phyloP scores from a whole-genome alignment of 1,284 basidiomycete genomes.

The Ustilago tritici region DNA sequence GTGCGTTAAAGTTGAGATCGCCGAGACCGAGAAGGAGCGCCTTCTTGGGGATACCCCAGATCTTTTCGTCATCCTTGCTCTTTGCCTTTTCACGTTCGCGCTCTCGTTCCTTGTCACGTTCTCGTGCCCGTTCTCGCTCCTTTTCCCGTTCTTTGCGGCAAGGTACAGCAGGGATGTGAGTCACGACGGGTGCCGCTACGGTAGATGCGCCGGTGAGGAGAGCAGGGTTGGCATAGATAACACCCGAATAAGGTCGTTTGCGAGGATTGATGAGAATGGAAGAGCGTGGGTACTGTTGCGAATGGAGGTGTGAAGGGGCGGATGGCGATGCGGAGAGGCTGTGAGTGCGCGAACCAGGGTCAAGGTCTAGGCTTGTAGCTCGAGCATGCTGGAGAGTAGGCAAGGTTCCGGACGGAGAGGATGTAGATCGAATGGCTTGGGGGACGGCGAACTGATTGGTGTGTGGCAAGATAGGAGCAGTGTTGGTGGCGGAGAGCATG shows the following conservation, averaged over 20 bases:
- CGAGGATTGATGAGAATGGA: slow-evolving; percentile 53
- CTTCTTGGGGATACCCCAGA: slow-evolving; percentile 66
- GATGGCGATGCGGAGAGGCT: slow-evolving; percentile 32
- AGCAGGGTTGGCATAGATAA: slow-evolving; percentile 33
- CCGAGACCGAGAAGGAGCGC: slow-evolving; percentile 60
- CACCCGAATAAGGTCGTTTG: slow-evolving; percentile 39
- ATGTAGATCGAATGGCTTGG: slow-evolving; percentile 32
- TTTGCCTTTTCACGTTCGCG: slow-evolving; percentile 42
- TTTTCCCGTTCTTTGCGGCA: slow-evolving; percentile 51
- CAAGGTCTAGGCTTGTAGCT: slow-evolving; percentile 37
- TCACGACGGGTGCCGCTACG: slow-evolving; percentile 44
- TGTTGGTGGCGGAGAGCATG: slow-evolving; percentile 41
- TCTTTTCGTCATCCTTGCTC: slow-evolving; percentile 55
- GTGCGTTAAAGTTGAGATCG: slow-evolving; percentile 64
- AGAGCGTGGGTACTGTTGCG: slow-evolving; percentile 30
- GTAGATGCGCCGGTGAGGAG: slow-evolving; percentile 5
- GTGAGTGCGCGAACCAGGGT: slow-evolving; percentile 13
- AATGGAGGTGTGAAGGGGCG: slow-evolving; percentile 9
- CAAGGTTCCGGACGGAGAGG: slow-evolving; percentile 31
- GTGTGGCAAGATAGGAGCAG: slow-evolving; percentile 31
- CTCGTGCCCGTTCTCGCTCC: slow-evolving; percentile 46
- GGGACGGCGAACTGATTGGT: slow-evolving; percentile 31
- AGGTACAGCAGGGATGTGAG: slow-evolving; percentile 50
- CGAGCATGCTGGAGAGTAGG: slow-evolving; percentile 28
- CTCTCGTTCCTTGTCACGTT: slow-evolving; percentile 49